phyloP scores from a whole-genome alignment of 1,139 yeast species.

The Candida pseudoviswanathii region DNA sequence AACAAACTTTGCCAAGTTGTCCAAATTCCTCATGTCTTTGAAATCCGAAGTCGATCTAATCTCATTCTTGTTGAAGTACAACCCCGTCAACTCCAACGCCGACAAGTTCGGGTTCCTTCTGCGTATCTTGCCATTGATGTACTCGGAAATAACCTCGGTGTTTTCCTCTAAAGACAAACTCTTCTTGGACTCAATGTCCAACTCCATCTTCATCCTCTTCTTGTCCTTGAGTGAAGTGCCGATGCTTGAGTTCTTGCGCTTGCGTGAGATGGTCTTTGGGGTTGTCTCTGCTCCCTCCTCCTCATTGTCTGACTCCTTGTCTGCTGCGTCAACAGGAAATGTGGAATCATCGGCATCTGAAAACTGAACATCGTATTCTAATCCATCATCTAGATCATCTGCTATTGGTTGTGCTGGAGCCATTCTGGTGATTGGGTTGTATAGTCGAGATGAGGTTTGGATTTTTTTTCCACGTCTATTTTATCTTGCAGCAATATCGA shows the following conservation, averaged over 20 bases:
- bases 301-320: conserved; percentile 12
- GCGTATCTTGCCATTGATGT: conserved; percentile 53
- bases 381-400: conserved; percentile 72
- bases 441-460: conserved; percentile 6
- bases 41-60: conserved; percentile 57
- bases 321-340: conserved; percentile 16
- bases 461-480: background rate
- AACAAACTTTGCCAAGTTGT: conserved; percentile 49
- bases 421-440: conserved; percentile 4
- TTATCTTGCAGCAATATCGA: background rate
- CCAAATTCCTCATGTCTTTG: conserved; percentile 46
- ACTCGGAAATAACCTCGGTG: conserved; percentile 62
- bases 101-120: conserved; percentile 58
- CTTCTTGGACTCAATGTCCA: conserved; percentile 54
- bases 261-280: conserved; percentile 6
- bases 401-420: conserved; percentile 11
- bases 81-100: conserved; percentile 62
- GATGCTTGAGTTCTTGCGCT: conserved; percentile 17
- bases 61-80: conserved; percentile 49
- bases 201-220: conserved; percentile 61
- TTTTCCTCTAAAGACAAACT: conserved; percentile 48
- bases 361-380: conserved; percentile 54
- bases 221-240: conserved; percentile 46
- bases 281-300: conserved; percentile 13
- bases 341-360: conserved; percentile 18